These are phyloP conservation scores for Penicilliopsis zonata DNA, from an alignment of 495 filamentous ascomycete species.

Conservation along the genomic window DNA sequence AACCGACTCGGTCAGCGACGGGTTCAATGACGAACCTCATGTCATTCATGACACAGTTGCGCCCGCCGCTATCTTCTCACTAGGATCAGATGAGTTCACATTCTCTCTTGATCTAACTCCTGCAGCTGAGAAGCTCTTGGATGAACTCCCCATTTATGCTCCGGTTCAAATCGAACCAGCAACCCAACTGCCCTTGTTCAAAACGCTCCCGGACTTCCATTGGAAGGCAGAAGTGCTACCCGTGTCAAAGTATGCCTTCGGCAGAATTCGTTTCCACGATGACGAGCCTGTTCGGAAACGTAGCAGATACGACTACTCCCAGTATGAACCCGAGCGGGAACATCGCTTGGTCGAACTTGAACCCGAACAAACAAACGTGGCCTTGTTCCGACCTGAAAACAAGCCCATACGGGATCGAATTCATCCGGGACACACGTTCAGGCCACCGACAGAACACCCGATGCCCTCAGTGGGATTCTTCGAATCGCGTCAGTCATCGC, in stretches of 20 bases:
- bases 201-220: constrained; percentile 49
- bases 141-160: constrained; percentile 69
- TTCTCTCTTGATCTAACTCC: constrained; percentile 68
- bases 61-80: constrained; percentile 69
- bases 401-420: constrained; percentile 81
- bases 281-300: constrained; percentile 61
- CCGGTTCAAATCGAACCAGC: constrained; percentile 48
- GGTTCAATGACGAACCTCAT: constrained; percentile 33
- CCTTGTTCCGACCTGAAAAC: constrained; percentile 81
- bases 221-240: constrained; percentile 74
- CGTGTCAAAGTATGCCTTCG: constrained; percentile 71
- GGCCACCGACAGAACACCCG: constrained; percentile 76
- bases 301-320: constrained; percentile 65
- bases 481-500: constrained; percentile 70
- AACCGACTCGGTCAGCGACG: constrained; percentile 40
- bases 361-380: constrained; percentile 66
- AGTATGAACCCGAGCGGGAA: constrained; percentile 51
- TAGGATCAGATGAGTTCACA: constrained; percentile 69
- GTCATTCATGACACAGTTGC: constrained; percentile 29
- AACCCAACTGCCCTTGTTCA: constrained; percentile 38
- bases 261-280: constrained; percentile 60
- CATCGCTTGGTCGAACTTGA: constrained; percentile 36
- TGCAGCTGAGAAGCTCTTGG: constrained; percentile 67
- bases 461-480: constrained; percentile 88
- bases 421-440: constrained; percentile 83